A percentile compares a stretch with the other conserved stretches of the same genome.
Conservation (phyloP, 179 eudicot species). For the Spinacia oleracea region DNA sequence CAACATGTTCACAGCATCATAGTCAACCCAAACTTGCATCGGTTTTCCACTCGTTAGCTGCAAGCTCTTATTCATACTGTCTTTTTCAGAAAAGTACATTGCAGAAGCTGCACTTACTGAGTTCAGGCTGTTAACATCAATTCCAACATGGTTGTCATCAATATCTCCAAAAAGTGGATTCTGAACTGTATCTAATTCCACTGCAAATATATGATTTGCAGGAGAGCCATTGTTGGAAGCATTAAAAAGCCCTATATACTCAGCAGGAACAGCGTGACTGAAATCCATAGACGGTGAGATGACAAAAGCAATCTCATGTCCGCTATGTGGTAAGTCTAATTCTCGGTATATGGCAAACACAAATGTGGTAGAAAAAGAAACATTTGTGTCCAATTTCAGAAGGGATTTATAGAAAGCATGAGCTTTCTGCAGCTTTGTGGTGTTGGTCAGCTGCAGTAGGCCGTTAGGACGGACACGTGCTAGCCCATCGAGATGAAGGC, state of each 20-base stretch:
- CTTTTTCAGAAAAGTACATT: constrained; percentile 8
- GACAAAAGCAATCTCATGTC: constrained; percentile 27
- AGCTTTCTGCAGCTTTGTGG: constrained; percentile 23
- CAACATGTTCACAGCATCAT: constrained; percentile 20
- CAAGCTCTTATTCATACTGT: constrained; percentile 17
- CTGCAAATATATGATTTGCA: constrained; percentile 34
- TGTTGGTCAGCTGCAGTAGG: constrained; percentile 27
- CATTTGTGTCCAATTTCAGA: constrained; percentile 12
- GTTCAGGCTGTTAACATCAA: constrained; percentile 33
- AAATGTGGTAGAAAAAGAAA: constrained; percentile 27
- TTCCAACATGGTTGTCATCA: constrained; percentile 43
- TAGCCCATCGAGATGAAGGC: constrained; percentile 23
- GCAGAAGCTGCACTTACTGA: constrained; percentile 26
- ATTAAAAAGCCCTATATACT: constrained; percentile 40
- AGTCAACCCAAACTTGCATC: constrained; percentile 49
- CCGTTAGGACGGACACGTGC: constrained; percentile 23
- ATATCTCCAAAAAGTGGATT: constrained; percentile 22
- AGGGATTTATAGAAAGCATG: constrained; percentile 23
- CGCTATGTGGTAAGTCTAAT: constrained; percentile 19
- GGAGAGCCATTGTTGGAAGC: constrained; percentile 25
- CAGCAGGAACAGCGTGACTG: constrained; percentile 11
- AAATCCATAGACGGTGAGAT: constrained; percentile 25
- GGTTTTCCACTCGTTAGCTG: constrained; percentile 31
- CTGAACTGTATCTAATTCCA: constrained; percentile 36
- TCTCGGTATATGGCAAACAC: constrained; percentile 27